Percentiles rank a stretch among this genome's conserved stretches.
These are phyloP conservation scores for Colletotrichum australisinense DNA, from an alignment of 2,329 filamentous ascomycete genomes.

Conservation along the genomic window DNA sequence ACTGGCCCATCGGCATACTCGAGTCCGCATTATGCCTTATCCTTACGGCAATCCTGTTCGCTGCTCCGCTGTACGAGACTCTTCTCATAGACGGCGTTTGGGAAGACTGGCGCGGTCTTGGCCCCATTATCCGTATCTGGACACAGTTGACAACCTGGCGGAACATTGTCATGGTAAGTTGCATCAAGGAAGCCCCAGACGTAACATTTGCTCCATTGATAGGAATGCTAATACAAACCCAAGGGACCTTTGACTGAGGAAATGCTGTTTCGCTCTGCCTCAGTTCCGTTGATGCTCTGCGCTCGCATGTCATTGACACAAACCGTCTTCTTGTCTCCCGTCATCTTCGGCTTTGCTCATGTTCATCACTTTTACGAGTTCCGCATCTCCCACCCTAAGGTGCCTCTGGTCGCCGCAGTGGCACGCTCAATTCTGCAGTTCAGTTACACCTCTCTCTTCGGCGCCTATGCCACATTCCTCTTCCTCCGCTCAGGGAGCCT, in stretches of 20 bases:
- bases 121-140: conserved; percentile 69
- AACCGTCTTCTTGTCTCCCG: conserved; percentile 84
- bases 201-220: neutral
- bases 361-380: conserved; percentile 98
- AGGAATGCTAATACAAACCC: neutral
- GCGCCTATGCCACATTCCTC: conserved; percentile 91
- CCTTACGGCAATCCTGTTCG: conserved; percentile 83
- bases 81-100: conserved; percentile 79
- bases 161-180: conserved; percentile 84
- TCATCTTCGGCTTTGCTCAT: conserved; percentile 94
- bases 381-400: conserved; percentile 79
- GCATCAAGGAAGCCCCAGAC: conserved; percentile 6
- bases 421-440: conserved; percentile 86
- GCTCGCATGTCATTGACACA: conserved; percentile 66
- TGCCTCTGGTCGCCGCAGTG: conserved; percentile 71
- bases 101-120: conserved; percentile 70
- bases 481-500: conserved; percentile 88
- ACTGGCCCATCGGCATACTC: conserved; percentile 78
- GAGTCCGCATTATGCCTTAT: conserved; percentile 74
- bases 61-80: conserved; percentile 84
- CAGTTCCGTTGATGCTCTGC: conserved; percentile 84
- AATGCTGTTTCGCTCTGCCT: conserved; percentile 89
- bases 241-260: conserved; percentile 93
- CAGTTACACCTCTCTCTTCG: conserved; percentile 90
- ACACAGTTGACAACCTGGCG: conserved; percentile 85